Evolutionary conservation across 2,329 filamentous ascomycete genomes (phyloP).

Genomic region (Cercospora zeae-maydis): DNA sequence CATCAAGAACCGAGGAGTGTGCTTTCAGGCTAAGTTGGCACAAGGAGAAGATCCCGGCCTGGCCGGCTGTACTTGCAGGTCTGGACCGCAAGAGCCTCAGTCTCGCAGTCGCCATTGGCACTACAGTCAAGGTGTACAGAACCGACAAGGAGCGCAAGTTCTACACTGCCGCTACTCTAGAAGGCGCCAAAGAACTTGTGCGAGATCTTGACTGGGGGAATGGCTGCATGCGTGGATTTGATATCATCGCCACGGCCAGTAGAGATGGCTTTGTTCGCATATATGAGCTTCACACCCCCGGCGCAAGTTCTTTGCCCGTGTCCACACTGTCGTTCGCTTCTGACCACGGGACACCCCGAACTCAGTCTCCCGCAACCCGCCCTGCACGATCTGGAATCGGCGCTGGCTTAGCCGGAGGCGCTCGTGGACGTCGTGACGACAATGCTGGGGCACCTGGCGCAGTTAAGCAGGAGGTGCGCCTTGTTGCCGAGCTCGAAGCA

Average conservation of each 20-base stretch:
- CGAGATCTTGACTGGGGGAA: constrained; percentile 90
- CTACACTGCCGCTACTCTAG: constrained; percentile 75
- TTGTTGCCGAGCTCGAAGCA: constrained; percentile 64
- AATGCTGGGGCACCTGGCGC: constrained; percentile 59
- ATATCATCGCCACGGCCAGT: constrained; percentile 85
- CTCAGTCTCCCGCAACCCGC: constrained; percentile 18
- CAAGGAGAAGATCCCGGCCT: constrained; percentile 78
- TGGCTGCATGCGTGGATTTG: constrained; percentile 83
- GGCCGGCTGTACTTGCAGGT: constrained; percentile 73
- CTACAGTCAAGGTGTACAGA: constrained; percentile 76
- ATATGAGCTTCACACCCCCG: constrained; percentile 69
- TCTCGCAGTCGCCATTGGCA: constrained; percentile 82
- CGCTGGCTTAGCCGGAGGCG: constrained; percentile 49
- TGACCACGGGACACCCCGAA: constrained; percentile 10
- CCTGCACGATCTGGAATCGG: constrained; percentile 48
- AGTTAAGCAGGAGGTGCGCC: constrained; percentile 59
- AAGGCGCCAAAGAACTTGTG: constrained; percentile 67
- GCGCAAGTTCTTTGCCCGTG: constrained; percentile 30
- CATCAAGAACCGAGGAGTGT: constrained; percentile 77
- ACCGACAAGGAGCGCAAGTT: constrained; percentile 73
- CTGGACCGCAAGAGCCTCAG: constrained; percentile 74
- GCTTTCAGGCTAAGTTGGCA: constrained; percentile 85
- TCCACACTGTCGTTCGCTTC: constrained; percentile 21
- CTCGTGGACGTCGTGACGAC: constrained; percentile 50
- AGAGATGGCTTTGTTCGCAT: constrained; percentile 88